These are phyloP conservation scores for Candida maris DNA, from an alignment of 805 yeast species.

Conservation along the genomic window DNA sequence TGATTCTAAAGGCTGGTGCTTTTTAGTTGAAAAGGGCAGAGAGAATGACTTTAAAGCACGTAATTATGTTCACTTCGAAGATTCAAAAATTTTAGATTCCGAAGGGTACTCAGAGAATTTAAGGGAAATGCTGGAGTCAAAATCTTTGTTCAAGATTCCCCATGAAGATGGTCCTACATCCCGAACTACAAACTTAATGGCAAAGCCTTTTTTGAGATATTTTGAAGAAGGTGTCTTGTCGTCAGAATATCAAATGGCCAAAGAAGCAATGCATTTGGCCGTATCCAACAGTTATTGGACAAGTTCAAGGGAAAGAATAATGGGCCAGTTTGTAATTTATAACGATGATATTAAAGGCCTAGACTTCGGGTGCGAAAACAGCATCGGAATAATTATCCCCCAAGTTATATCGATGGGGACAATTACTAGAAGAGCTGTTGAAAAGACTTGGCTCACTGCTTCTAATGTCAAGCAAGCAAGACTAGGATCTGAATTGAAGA, in stretches of 20 bases:
- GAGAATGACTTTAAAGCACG: constrained; percentile 32
- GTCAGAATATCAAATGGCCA: constrained; percentile 69
- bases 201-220: constrained; percentile 66
- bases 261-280: constrained; percentile 72
- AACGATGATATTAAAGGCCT: constrained; percentile 26
- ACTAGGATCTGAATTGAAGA: constrained; percentile 90
- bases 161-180: constrained; percentile 79
- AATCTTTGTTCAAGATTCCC: constrained; percentile 63
- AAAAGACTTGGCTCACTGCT: constrained; percentile 96
- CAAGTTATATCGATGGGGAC: constrained; percentile 92
- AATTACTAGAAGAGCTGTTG: constrained; percentile 92
- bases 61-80: constrained; percentile 32
- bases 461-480: constrained; percentile 84
- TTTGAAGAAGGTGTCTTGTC: constrained; percentile 73
- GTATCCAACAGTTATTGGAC: constrained; percentile 90
- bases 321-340: constrained; percentile 80
- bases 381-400: constrained; percentile 77
- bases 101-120: constrained; percentile 5
- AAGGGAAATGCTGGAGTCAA: constrained; percentile 13
- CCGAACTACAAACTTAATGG: constrained; percentile 71
- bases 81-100: constrained; percentile 15
- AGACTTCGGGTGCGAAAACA: constrained; percentile 18
- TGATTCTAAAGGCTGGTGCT: constrained; percentile 83
- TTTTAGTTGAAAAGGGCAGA: constrained; percentile 50
- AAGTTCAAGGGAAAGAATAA: constrained; percentile 80